Percentiles rank a stretch among this genome's conserved stretches.
Evolutionary conservation across 768 basidiomycete genomes (phyloP).

Genomic region (Amanita fuliginea): DNA sequence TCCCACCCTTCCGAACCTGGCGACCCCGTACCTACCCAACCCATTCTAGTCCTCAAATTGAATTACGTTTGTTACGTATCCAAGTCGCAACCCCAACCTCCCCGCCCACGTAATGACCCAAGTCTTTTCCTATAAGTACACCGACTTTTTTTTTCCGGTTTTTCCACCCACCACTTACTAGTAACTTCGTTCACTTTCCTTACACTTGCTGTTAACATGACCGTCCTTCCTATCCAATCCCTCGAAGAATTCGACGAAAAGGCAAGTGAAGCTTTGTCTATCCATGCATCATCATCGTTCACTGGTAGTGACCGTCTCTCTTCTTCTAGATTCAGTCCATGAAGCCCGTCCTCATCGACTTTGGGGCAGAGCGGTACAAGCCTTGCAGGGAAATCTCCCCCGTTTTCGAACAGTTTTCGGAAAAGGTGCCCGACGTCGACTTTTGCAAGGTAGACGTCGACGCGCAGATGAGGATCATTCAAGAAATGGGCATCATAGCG

Average conservation of each 20-base stretch:
- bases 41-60: no score
- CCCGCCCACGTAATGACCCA: no score
- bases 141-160: no score
- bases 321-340: constrained; percentile 32
- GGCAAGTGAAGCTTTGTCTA: no score
- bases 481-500: constrained; percentile 51
- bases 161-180: neutral
- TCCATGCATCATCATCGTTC: neutral
- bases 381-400: constrained; percentile 64
- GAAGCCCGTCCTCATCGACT: constrained; percentile 48
- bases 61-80: no score
- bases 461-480: constrained; percentile 34
- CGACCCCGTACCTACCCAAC: no score
- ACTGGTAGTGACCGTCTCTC: neutral
- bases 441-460: constrained; percentile 77
- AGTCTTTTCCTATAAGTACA: neutral
- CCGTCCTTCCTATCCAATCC: constrained; percentile 26
- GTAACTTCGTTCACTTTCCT: neutral
- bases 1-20: no score
- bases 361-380: constrained; percentile 73
- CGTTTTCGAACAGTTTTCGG: constrained; percentile 45
- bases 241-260: constrained; percentile 28
- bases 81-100: no score
- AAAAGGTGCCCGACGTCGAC: constrained; percentile 26
- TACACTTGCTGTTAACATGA: constrained; percentile 18